Evolutionary conservation across 495 filamentous ascomycete species (phyloP), one percentile per base, ranked within the genome.

Genomic region (Darksidea phi): DNA sequence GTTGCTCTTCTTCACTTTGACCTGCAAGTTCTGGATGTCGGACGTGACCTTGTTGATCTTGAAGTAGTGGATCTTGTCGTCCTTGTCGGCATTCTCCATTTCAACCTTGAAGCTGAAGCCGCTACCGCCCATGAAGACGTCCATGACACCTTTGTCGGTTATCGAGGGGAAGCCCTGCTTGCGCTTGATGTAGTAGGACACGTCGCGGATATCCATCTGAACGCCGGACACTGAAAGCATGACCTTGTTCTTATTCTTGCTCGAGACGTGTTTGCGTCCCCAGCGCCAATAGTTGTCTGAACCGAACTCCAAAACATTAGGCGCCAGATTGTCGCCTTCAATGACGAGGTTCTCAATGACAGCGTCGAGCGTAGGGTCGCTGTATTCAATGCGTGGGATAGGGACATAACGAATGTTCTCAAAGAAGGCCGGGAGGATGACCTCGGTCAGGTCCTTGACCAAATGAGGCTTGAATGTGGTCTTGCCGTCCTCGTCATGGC

Each of bases 321-420:
- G 94, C 82, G 94, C 90, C 65, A 98, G 82, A 75, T 98, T 98
- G 76, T 97, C 94, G 59, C 90, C 90, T 77, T 98, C 94, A 63
- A 98, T 82, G 42, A 95, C 86, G 24, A 98, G 79, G 72, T 98
- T 98, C 78, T 98, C 94, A 41, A 98, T 79, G 15, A 97, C 78
- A 49, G 87, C 89, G 74, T 98, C 94, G 49, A 94, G 77, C 80
- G 85, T 84, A 12, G 82, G 81, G 67, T 98, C 95, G 1, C 86
- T 86, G 65, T 94, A 94, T 75, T 98, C 94, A 54, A 97, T 96
- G 25, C 94, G 85, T 11, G 94, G 95, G 52, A 98, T 83, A 17
- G 94, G 94, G 21, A 98, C 85, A 74, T 98, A 98, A 54, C 90
- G 87, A 23, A 95, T 76, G 62, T 84, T 88, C 79, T 97, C 90